phyloP scores from a whole-genome alignment of 2,329 filamentous ascomycete genomes.

The Raffaelea deltoideospora region DNA sequence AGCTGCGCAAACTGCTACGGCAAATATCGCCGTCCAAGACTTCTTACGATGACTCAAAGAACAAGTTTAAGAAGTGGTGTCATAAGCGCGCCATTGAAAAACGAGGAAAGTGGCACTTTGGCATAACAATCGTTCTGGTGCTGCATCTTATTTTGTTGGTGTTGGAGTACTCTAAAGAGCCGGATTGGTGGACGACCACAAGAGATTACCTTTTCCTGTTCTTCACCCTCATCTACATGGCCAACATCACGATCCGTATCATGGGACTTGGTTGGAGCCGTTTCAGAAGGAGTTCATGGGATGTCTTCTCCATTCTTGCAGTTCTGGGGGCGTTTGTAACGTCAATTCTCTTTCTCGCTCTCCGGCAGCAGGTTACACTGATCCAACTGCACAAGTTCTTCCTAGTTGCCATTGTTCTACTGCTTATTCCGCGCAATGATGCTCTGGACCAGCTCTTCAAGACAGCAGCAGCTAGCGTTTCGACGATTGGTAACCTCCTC shows the following conservation, averaged over 20 bases:
- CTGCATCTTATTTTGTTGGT: slow-evolving; percentile 73
- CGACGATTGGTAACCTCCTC: slow-evolving; percentile 77
- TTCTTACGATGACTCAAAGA: slow-evolving; percentile 62
- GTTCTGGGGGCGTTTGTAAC: slow-evolving; percentile 72
- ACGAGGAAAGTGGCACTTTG: slow-evolving; percentile 77
- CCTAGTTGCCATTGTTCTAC: slow-evolving; percentile 72
- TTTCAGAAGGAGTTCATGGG: slow-evolving; percentile 89
- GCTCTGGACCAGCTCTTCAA: slow-evolving; percentile 97
- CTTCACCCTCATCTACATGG: slow-evolving; percentile 69
- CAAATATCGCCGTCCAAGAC: slow-evolving; percentile 93
- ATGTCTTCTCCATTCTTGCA: slow-evolving; percentile 70
- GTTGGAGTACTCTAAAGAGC: slow-evolving; percentile 71
- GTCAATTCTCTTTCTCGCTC: slow-evolving; percentile 57
- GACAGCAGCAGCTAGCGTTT: slow-evolving; percentile 85
- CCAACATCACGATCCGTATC: slow-evolving; percentile 72
- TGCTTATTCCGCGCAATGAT: slow-evolving; percentile 92
- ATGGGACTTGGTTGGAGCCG: slow-evolving; percentile 82
- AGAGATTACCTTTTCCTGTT: slow-evolving; percentile 66
- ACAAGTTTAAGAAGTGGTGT: slow-evolving; percentile 81
- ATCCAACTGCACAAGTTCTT: slow-evolving; percentile 85
- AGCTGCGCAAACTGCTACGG: slow-evolving; percentile 76
- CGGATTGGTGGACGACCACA: slow-evolving; percentile 50
- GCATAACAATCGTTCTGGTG: slow-evolving; percentile 64
- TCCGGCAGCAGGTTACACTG: slow-evolving; percentile 45
- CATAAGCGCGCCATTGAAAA: slow-evolving; percentile 91